Evolutionary conservation across 768 basidiomycete species (phyloP).

Genomic region (Russula sp.): DNA sequence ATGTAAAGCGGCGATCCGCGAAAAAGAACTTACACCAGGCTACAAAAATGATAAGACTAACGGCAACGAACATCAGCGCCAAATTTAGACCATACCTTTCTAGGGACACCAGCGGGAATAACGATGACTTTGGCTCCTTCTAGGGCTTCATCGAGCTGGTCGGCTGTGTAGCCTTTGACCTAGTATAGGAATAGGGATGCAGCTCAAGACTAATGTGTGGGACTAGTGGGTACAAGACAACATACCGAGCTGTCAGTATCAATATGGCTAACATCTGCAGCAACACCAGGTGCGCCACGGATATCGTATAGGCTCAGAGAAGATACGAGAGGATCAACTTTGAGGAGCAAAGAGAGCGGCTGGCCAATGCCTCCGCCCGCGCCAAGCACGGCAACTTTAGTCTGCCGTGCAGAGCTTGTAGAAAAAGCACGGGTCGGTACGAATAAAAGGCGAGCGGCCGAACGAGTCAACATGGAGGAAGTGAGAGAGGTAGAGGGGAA

Average conservation of each 20-base stretch:
- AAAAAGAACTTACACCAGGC: slow-evolving; percentile 71
- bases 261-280: slow-evolving; percentile 94
- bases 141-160: slow-evolving; percentile 86
- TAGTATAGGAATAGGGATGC: slow-evolving; percentile 36
- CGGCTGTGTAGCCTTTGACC: slow-evolving; percentile 79
- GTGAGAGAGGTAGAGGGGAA: slow-evolving; percentile 1
- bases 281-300: slow-evolving; percentile 93
- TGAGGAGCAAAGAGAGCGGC: slow-evolving; percentile 90
- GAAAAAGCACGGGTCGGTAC: slow-evolving; percentile 68
- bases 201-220: background rate
- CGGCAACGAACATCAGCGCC: background rate
- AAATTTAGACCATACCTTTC: slow-evolving; percentile 66
- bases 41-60: slow-evolving; percentile 40
- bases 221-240: slow-evolving; percentile 25
- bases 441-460: slow-evolving; percentile 56
- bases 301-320: slow-evolving; percentile 90
- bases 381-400: slow-evolving; percentile 94
- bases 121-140: slow-evolving; percentile 90
- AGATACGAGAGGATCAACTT: slow-evolving; percentile 86
- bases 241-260: slow-evolving; percentile 78
- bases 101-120: slow-evolving; percentile 98
- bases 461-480: slow-evolving; percentile 62
- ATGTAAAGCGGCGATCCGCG: slow-evolving; percentile 33
- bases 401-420: slow-evolving; percentile 63
- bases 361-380: slow-evolving; percentile 99